Conservation (phyloP, 177 flowering plant genomes). For the Telopea speciosissima region DNA sequence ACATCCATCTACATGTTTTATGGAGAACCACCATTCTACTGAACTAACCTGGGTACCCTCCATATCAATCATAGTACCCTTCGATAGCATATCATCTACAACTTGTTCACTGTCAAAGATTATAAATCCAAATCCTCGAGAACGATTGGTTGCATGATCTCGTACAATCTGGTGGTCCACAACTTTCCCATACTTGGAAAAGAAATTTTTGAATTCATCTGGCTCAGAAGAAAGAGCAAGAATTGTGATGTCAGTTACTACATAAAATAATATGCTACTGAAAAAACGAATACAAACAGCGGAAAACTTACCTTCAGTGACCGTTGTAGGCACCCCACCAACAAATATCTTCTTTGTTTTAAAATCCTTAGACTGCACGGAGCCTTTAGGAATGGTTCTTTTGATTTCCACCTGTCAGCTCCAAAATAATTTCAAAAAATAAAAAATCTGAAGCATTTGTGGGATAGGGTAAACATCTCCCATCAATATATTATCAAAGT, state of each 20-base stretch:
- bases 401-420: slow-evolving; percentile 51
- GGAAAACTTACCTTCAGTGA: slow-evolving; percentile 38
- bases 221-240: slow-evolving; percentile 11
- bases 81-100: slow-evolving; percentile 56
- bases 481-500: not conserved
- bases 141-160: slow-evolving; percentile 74
- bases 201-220: slow-evolving; percentile 79
- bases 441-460: not conserved
- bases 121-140: slow-evolving; percentile 91
- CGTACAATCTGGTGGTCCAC: slow-evolving; percentile 76
- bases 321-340: slow-evolving; percentile 50
- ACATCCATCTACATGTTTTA: slow-evolving; percentile 7
- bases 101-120: slow-evolving; percentile 62
- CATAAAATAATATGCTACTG: not conserved
- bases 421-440: not conserved
- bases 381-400: slow-evolving; percentile 56
- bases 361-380: slow-evolving; percentile 39
- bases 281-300: not conserved
- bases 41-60: slow-evolving; percentile 69
- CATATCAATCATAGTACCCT: slow-evolving; percentile 80
- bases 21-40: slow-evolving; percentile 10
- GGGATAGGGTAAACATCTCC: not conserved
- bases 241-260: not conserved
- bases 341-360: slow-evolving; percentile 67
- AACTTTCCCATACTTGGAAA: slow-evolving; percentile 68